A percentile compares a stretch with the other conserved stretches of the same genome.
phyloP scores from a whole-genome alignment of 208 protist species.

The Leishmania braziliensis region DNA sequence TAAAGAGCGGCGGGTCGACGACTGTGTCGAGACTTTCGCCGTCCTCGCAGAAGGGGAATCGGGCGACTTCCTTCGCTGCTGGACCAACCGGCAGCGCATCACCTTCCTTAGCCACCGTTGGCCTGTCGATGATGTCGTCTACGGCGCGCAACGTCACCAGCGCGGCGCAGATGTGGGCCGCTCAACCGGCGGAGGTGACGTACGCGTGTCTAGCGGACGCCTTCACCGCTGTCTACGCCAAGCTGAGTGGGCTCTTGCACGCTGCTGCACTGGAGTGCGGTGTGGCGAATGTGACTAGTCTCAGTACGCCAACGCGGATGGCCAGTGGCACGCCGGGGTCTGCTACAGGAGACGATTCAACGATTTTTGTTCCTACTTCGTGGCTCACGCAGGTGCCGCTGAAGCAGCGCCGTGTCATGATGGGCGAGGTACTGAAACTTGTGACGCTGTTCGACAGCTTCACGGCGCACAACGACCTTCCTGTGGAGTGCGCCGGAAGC shows the following conservation, averaged over 20 bases:
- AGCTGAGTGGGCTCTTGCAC: slow-evolving; percentile 33
- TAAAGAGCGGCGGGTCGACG: slow-evolving; percentile 5
- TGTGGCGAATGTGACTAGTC: slow-evolving; percentile 14
- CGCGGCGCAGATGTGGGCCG: slow-evolving; percentile 37
- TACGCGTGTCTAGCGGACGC: slow-evolving; percentile 50
- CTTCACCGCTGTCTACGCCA: slow-evolving; percentile 47
- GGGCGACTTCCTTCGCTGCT: background rate
- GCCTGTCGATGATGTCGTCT: background rate
- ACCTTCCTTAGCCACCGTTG: background rate
- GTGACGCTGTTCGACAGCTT: slow-evolving; percentile 77
- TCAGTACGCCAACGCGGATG: background rate
- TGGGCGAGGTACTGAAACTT: slow-evolving; percentile 59
- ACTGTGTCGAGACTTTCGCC: background rate
- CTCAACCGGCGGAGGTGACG: slow-evolving; percentile 23
- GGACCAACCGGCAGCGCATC: background rate
- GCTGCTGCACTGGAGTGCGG: slow-evolving; percentile 41
- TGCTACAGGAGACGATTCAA: background rate
- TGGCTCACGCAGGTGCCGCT: slow-evolving; percentile 54
- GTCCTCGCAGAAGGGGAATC: background rate
- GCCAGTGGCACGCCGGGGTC: background rate
- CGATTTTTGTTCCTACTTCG: slow-evolving; percentile 17
- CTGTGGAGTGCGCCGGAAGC: slow-evolving; percentile 40
- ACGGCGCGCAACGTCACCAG: background rate
- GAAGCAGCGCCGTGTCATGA: slow-evolving; percentile 43
- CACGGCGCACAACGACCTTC: slow-evolving; percentile 73